These are phyloP conservation scores for Pisolithus marmoratus DNA, from an alignment of 768 basidiomycete genomes.

Conservation along the genomic window DNA sequence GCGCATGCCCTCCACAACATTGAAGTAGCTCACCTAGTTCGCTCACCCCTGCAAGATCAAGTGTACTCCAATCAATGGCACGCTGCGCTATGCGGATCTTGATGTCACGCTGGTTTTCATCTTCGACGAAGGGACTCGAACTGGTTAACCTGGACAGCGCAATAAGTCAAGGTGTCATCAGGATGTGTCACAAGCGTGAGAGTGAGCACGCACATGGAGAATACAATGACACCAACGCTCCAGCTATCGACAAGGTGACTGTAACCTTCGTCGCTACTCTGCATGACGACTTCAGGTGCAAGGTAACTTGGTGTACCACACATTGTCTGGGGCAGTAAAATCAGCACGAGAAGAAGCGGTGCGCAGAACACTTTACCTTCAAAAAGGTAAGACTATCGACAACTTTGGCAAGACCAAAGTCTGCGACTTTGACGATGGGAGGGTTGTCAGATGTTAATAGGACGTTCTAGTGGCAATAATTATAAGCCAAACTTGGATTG, in stretches of 20 bases:
- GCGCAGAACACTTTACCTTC: slow-evolving; percentile 35
- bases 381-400: slow-evolving; percentile 75
- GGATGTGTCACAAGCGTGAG: neutral
- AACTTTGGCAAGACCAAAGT: slow-evolving; percentile 95
- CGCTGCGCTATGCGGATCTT: slow-evolving; percentile 55
- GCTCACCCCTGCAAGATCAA: slow-evolving; percentile 37
- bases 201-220: slow-evolving; percentile 61
- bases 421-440: slow-evolving; percentile 82
- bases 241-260: slow-evolving; percentile 90
- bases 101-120: slow-evolving; percentile 54
- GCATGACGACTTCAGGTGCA: slow-evolving; percentile 84
- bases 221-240: slow-evolving; percentile 94
- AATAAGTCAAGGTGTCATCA: neutral
- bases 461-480: slow-evolving; percentile 51
- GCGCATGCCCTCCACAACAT: neutral
- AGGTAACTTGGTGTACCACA: slow-evolving; percentile 95
- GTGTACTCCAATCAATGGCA: slow-evolving; percentile 53
- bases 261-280: slow-evolving; percentile 63
- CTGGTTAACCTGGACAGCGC: slow-evolving; percentile 60
- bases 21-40: slow-evolving; percentile 37
- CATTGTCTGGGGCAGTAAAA: slow-evolving; percentile 57
- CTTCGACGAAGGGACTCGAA: slow-evolving; percentile 74
- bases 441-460: slow-evolving; percentile 69
- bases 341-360: slow-evolving; percentile 1
- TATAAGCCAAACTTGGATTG: slow-evolving; percentile 5